Base-by-base conservation (phyloP, 495 filamentous ascomycete genomes). In the Xylaria curta region DNA sequence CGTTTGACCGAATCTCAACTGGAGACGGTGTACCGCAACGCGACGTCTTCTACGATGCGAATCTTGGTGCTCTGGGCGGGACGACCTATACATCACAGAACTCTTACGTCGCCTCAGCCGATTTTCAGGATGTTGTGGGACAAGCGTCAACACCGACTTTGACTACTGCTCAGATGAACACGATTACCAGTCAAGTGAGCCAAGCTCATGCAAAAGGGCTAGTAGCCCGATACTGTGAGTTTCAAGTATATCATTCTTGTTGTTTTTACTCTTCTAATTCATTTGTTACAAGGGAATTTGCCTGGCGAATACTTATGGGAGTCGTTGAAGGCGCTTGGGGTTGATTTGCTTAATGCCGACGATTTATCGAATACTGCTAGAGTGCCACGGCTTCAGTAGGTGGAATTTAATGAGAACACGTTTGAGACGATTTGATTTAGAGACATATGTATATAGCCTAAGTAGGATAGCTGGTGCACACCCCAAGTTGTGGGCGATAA, bases 221-320 rank as follows among this genome's bases (percentile, higher is more conserved):
- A 66, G 89, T 89, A 68, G 91, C 87, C 12, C 82, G 92, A 62
- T 94, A 93, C 76, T 94, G 92, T 92, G 85, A 88, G 65, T 78
- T 69, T 28, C 12, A 47, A 40, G 8, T 21, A 31, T 76, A 63
- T 86, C 88, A 9, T 76, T 88, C 6, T 7, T 61, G 1, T 36
- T 69, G 0, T 51, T 36, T 66, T 4, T 28, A 0, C 24, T 61
- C n/a, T 4, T 42, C 53, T 59, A 59, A 69, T 26, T 47, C 26
- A 13, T 60, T 42, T 17, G 44, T 17, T 6, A 13, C 28, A 31
- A 79, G 78, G 75, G 38, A 74, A 79, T 19, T 83, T 88, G 64
- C 76, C 91, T 74, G 84, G 92, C 26, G 90, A 94, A 81, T 85
- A 89, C 74, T 78, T 94, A 12, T 95, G 92, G 92, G 83, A 87